Evolutionary conservation across 1,284 basidiomycete species (phyloP).

Genomic region (Apiotrichum sp.): DNA sequence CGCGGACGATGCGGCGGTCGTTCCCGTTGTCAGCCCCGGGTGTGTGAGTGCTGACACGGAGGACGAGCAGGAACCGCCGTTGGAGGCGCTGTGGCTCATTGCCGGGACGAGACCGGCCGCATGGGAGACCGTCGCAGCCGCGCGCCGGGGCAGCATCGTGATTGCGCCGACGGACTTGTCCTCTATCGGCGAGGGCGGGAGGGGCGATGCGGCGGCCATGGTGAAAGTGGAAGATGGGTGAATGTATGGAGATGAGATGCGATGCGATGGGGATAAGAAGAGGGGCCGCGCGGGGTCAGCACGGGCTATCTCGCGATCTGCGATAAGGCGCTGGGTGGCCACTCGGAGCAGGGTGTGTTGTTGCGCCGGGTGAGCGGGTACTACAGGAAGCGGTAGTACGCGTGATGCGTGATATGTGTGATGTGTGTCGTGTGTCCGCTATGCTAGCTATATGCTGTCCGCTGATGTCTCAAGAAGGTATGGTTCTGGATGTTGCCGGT

Average conservation of each 20-base stretch:
- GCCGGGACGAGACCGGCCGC: not conserved
- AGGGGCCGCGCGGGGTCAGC: too few relatives aligned
- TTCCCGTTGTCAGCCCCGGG: constrained; percentile 11
- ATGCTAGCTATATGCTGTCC: too few relatives aligned
- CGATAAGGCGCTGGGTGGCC: too few relatives aligned
- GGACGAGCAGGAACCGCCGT: not conserved
- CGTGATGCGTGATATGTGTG: too few relatives aligned
- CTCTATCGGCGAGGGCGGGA: not conserved
- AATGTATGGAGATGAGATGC: not conserved
- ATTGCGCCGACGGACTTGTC: constrained; percentile 3
- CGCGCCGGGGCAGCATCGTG: not conserved
- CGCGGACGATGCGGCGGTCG: constrained; percentile 15
- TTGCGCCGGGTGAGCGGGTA: too few relatives aligned
- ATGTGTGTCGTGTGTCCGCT: too few relatives aligned
- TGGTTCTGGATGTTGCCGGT: too few relatives aligned
- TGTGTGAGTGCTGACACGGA: constrained; percentile 11
- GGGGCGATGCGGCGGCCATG: not conserved
- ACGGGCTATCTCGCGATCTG: too few relatives aligned
- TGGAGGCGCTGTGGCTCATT: not conserved
- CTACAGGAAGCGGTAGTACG: too few relatives aligned
- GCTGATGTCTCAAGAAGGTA: too few relatives aligned
- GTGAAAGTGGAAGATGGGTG: not conserved
- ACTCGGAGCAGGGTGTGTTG: too few relatives aligned
- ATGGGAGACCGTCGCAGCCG: not conserved
- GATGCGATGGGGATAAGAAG: not conserved